These are phyloP conservation scores for Aspergillus sp. DNA, from an alignment of 2,329 filamentous ascomycete species.

Conservation along the genomic window DNA sequence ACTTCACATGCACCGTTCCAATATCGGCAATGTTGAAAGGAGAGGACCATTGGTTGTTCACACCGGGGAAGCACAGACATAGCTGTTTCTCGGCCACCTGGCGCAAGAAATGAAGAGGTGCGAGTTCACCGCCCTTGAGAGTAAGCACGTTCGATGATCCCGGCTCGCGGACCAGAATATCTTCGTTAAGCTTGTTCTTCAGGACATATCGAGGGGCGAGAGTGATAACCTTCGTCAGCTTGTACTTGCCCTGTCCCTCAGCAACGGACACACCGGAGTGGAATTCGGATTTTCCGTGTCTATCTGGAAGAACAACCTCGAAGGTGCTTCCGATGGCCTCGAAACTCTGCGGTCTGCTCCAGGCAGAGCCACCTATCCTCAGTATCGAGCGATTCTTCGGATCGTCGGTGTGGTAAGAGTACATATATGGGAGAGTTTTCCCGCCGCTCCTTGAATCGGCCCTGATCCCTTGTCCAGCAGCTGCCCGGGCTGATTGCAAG, in stretches of 20 bases:
- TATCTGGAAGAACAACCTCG: constrained; percentile 78
- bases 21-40: constrained; percentile 97
- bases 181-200: constrained; percentile 87
- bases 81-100: constrained; percentile 82
- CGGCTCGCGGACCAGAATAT: constrained; percentile 85
- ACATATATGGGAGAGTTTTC: constrained; percentile 87
- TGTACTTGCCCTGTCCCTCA: constrained; percentile 95
- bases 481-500: constrained; percentile 76
- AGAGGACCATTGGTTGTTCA: constrained; percentile 97
- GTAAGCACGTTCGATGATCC: constrained; percentile 84
- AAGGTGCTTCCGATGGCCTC: constrained; percentile 93
- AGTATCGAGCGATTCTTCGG: constrained; percentile 86
- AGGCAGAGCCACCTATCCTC: constrained; percentile 83
- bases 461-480: constrained; percentile 74
- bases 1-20: constrained; percentile 88
- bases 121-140: constrained; percentile 72
- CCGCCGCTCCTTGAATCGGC: constrained; percentile 52
- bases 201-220: constrained; percentile 89
- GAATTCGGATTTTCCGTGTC: constrained; percentile 72
- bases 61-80: constrained; percentile 85
- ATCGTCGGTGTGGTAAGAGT: constrained; percentile 86
- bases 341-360: constrained; percentile 98
- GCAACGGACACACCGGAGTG: constrained; percentile 86
- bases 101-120: constrained; percentile 87
- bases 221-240: constrained; percentile 92